Base-by-base conservation (phyloP, 2,329 filamentous ascomycete species). In the Xylariaceae sp. region DNA sequence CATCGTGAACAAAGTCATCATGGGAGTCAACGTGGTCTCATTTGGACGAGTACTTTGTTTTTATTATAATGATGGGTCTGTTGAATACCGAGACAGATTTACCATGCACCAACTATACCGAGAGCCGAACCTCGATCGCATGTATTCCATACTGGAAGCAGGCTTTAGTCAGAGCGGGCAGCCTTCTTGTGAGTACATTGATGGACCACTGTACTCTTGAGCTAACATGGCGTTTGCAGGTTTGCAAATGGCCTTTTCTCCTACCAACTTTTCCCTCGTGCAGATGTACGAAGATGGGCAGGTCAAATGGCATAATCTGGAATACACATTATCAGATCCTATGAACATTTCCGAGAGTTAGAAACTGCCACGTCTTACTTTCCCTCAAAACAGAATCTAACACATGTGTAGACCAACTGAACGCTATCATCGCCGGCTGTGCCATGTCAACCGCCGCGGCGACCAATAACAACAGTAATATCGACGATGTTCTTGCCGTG, bases 1-100 rank as follows among this genome's bases (percentile, higher is more conserved):
- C 6, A 71, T 82, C 12, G 75, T 88, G 34, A 82, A 87, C 61
- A 91, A 89, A 67, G 78, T 88, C 29, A 74, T 91, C 1, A 71
- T 96, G 40, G 81, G 82, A 0, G 74, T 94, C 32, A 80, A 86
- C 46, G 74, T 83, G 2, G 76, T 88, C 19, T 86, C 87, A 62
- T 83, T 86, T 56, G 87, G 88, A 47, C 89, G 84, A 55, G 77
- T 87, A 1, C 60, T 96, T 2, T 84, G 86, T 32, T 76, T 96
- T 55, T 80, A 80, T 30, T 89, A 89, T 63, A 88, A 88, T 58
- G 91, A 96, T 67, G 89, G 91, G 8, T 87, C 84, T 0, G 76
- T 95, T 3, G 86, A 94, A 62, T 89, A 92, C 69, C 83, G 89
- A 53, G 88, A 95, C 65, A 81, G 90, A 8, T 77, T 80, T 47